Percentiles rank a stretch among this genome's conserved stretches.
Conservation (phyloP, 306 rosid species). For the Vicia villosa region DNA sequence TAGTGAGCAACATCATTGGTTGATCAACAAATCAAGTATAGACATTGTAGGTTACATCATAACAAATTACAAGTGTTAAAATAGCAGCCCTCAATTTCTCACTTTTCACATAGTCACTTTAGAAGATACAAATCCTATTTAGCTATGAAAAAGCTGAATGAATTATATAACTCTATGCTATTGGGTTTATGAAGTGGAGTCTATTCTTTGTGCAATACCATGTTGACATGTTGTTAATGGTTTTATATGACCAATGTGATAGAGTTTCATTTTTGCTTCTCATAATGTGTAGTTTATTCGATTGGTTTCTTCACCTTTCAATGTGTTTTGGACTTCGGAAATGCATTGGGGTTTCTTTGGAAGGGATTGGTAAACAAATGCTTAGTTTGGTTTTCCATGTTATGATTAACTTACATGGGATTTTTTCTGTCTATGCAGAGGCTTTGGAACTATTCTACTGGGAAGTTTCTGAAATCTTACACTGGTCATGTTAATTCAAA, state of each 20-base stretch:
- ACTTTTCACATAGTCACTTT: too few species aligned
- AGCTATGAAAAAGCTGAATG: background rate
- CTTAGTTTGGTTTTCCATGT: constrained; percentile 16
- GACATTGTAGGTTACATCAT: too few species aligned
- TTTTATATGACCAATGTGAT: background rate
- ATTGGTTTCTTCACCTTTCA: constrained; percentile 10
- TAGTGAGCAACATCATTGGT: too few species aligned
- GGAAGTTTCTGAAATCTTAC: constrained; percentile 87
- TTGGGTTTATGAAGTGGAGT: background rate
- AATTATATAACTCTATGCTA: background rate
- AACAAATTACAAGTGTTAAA: too few species aligned
- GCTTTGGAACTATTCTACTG: constrained; percentile 94
- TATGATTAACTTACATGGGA: background rate
- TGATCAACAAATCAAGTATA: too few species aligned
- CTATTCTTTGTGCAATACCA: background rate
- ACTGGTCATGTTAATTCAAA: constrained; percentile 82
- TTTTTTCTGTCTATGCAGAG: constrained; percentile 58
- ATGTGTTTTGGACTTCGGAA: background rate
- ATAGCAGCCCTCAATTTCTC: too few species aligned
- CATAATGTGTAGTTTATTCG: too few species aligned
- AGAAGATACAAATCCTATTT: background rate
- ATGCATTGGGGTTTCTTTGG: background rate
- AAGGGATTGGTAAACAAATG: background rate
- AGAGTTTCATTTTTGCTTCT: constrained; percentile 10
- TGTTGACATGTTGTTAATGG: too few species aligned